Evolutionary conservation across 2,329 filamentous ascomycete genomes (phyloP).

Genomic region (Penicillium crustosum): DNA sequence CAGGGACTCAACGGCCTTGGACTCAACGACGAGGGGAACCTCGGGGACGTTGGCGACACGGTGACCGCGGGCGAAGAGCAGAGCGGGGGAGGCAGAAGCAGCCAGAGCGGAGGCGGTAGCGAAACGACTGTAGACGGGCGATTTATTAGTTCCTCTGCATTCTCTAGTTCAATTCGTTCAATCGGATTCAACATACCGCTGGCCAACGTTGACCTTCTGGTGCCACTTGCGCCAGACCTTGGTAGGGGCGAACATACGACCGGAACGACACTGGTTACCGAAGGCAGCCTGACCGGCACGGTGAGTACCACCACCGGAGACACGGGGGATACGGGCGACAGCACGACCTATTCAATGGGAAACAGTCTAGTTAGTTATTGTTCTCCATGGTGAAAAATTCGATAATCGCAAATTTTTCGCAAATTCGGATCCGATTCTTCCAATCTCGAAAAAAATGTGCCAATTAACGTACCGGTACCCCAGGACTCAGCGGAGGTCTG

Average conservation of each 20-base stretch:
- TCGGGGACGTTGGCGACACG: slow-evolving; percentile 87
- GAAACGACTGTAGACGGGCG: slow-evolving; percentile 67
- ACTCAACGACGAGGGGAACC: slow-evolving; percentile 95
- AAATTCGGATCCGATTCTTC: slow-evolving; percentile 15
- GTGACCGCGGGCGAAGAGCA: slow-evolving; percentile 96
- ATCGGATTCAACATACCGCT: slow-evolving; percentile 67
- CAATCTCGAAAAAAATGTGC: slow-evolving; percentile 22
- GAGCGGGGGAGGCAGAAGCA: slow-evolving; percentile 90
- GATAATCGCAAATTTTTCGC: slow-evolving; percentile 1
- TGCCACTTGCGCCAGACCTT: slow-evolving; percentile 99
- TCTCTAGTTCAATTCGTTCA: neutral
- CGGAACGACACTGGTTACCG: slow-evolving; percentile 99
- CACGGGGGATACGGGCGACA: slow-evolving; percentile 99
- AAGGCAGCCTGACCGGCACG: slow-evolving; percentile 99
- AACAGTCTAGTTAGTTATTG: slow-evolving; percentile 14
- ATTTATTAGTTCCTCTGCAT: slow-evolving; percentile 13
- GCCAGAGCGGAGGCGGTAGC: slow-evolving; percentile 96
- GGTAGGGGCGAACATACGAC: slow-evolving; percentile 99
- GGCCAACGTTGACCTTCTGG: slow-evolving; percentile 98
- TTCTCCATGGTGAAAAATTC: neutral
- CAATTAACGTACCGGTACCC: slow-evolving; percentile 81
- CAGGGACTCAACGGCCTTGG: slow-evolving; percentile 79
- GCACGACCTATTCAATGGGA: slow-evolving; percentile 70
- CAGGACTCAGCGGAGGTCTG: slow-evolving; percentile 99
- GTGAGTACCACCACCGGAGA: slow-evolving; percentile 99